Evolutionary conservation across 2,329 filamentous ascomycete species (phyloP).

Genomic region (Monosporascus sp.): DNA sequence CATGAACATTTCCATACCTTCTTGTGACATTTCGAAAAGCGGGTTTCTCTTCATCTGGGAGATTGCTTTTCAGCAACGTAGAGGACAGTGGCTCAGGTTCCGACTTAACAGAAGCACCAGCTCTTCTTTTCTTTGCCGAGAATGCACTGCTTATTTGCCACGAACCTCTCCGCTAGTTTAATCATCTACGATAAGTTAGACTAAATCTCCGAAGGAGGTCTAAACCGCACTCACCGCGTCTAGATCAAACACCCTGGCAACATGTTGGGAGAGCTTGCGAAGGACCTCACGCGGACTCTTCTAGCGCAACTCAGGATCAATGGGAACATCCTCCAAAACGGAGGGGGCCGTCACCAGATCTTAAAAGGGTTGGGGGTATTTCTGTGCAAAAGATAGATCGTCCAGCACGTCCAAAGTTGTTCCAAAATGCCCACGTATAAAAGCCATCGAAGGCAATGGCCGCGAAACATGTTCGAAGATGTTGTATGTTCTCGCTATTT

Average conservation of each 20-base stretch:
- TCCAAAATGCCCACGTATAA: slow-evolving; percentile 2
- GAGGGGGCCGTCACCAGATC: background rate
- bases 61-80: no score
- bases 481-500: background rate
- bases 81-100: no score
- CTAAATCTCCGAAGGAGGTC: no score
- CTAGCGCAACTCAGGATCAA: background rate
- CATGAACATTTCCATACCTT: no score
- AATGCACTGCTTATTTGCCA: no score
- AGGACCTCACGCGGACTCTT: background rate
- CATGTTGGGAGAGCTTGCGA: background rate
- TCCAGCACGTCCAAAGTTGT: background rate
- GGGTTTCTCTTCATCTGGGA: no score
- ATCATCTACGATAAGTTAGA: no score
- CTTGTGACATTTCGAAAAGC: no score
- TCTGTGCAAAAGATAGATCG: background rate
- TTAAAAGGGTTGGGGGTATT: background rate
- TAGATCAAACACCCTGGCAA: background rate
- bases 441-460: slow-evolving; percentile 1
- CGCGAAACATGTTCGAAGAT: slow-evolving; percentile 1
- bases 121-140: no score
- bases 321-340: background rate
- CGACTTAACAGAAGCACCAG: no score
- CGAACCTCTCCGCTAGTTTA: no score
- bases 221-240: no score